Conservation (phyloP, 805 yeast genomes). For the Yarrowia yakushimensis region DNA sequence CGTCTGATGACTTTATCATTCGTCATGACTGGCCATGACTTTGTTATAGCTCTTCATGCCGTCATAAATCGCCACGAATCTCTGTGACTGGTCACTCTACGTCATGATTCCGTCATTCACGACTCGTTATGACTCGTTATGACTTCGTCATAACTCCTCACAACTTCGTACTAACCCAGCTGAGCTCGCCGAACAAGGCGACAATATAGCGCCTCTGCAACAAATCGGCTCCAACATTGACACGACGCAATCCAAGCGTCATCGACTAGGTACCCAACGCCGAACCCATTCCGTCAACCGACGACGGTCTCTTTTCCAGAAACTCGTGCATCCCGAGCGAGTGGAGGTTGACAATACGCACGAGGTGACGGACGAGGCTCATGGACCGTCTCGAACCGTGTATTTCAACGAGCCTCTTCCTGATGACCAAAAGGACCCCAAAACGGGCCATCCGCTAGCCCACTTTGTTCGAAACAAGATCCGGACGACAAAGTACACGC, state of each 20-base stretch:
- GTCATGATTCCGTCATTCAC: no score
- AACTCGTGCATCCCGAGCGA: neutral
- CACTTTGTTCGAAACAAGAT: conserved; percentile 86
- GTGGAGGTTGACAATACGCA: neutral
- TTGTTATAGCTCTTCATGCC: no score
- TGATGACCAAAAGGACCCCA: conserved; percentile 36
- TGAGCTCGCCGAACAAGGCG: conserved; percentile 21
- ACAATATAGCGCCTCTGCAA: neutral
- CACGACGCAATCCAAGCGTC: conserved; percentile 61
- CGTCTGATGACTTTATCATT: no score
- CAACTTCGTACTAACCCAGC: conserved; percentile 17
- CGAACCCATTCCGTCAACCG: conserved; percentile 64
- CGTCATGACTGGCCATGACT: no score
- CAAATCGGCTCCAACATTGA: conserved; percentile 33
- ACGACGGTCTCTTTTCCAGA: conserved; percentile 32
- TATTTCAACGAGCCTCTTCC: conserved; percentile 21
- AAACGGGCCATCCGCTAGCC: conserved; percentile 55
- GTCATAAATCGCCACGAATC: no score
- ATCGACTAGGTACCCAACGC: conserved; percentile 90
- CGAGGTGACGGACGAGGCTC: conserved; percentile 4
- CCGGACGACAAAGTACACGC: conserved; percentile 94
- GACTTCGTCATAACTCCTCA: neutral
- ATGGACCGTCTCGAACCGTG: conserved; percentile 8
- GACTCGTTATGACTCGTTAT: no score
- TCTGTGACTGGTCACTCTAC: no score